Conservation (phyloP, 2,329 filamentous ascomycete genomes). For the Fusarium sp. region DNA sequence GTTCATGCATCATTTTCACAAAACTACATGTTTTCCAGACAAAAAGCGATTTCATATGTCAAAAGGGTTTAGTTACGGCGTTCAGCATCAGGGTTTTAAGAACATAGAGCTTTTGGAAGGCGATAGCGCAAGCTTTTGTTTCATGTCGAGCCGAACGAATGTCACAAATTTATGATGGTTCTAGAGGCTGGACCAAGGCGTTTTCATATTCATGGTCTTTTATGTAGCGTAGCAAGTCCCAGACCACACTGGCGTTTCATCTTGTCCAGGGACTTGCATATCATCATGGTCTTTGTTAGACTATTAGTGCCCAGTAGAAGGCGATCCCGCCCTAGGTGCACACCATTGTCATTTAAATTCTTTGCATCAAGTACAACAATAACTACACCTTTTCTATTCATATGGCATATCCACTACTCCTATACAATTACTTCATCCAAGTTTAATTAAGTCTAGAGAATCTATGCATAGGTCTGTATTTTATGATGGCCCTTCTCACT, state of each 20-base stretch:
- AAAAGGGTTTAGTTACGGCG: slow-evolving; percentile 7
- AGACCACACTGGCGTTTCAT: background rate
- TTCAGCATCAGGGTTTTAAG: slow-evolving; percentile 5
- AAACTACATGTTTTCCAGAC: slow-evolving; percentile 1
- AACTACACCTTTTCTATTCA: background rate
- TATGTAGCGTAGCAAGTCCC: background rate
- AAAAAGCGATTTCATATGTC: slow-evolving; percentile 18
- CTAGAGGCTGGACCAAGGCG: background rate
- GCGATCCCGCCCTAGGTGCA: slow-evolving; percentile 5
- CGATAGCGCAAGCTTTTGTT: slow-evolving; percentile 20
- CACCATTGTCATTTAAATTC: background rate
- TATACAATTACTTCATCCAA: slow-evolving; percentile 4
- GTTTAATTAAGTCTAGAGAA: slow-evolving; percentile 18
- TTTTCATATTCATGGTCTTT: background rate
- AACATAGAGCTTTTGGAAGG: slow-evolving; percentile 7
- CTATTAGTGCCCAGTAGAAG: slow-evolving; percentile 10
- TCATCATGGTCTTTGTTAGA: background rate
- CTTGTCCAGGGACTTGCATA: background rate
- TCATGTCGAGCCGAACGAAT: background rate
- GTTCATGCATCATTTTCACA: slow-evolving; percentile 7
- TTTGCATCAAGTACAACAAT: background rate
- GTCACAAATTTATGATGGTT: background rate
- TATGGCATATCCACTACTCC: background rate
- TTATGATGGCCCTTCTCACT: slow-evolving; percentile 30
- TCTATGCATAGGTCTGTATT: background rate